These are phyloP conservation scores for Eucalyptus regnans DNA, from an alignment of 345 rosid species.

Conservation along the genomic window DNA sequence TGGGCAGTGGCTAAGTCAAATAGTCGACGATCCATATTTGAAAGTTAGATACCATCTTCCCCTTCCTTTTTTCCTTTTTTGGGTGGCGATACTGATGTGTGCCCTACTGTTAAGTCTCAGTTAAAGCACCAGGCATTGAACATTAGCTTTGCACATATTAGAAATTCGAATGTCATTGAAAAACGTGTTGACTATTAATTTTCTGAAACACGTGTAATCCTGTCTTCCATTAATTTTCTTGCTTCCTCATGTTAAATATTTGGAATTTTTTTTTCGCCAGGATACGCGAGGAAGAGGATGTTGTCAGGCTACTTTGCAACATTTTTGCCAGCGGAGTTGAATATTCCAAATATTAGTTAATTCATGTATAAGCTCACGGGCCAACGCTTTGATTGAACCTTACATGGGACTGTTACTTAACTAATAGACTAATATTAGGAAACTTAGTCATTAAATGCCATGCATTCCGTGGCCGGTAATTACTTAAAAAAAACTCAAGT, in stretches of 20 bases:
- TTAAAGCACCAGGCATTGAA: background rate
- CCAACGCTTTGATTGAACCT: background rate
- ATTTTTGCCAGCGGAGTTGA: background rate
- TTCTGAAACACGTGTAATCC: background rate
- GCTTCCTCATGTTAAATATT: background rate
- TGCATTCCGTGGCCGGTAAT: background rate
- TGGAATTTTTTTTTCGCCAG: background rate
- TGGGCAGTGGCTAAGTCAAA: background rate
- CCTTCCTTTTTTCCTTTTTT: fast-evolving
- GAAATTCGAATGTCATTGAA: background rate
- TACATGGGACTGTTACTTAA: background rate
- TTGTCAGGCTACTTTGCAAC: background rate
- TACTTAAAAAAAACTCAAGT: background rate
- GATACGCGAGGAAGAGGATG: background rate
- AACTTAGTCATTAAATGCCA: background rate
- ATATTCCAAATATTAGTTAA: background rate
- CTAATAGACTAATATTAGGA: background rate
- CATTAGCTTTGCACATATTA: background rate
- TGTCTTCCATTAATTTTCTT: background rate
- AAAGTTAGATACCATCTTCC: background rate
- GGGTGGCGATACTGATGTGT: background rate
- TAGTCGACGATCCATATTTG: background rate
- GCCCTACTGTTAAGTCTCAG: background rate
- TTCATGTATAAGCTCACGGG: background rate
- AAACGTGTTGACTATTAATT: background rate